These are phyloP conservation scores for Xylaria scruposa DNA, from an alignment of 495 filamentous ascomycete genomes.

Conservation along the genomic window DNA sequence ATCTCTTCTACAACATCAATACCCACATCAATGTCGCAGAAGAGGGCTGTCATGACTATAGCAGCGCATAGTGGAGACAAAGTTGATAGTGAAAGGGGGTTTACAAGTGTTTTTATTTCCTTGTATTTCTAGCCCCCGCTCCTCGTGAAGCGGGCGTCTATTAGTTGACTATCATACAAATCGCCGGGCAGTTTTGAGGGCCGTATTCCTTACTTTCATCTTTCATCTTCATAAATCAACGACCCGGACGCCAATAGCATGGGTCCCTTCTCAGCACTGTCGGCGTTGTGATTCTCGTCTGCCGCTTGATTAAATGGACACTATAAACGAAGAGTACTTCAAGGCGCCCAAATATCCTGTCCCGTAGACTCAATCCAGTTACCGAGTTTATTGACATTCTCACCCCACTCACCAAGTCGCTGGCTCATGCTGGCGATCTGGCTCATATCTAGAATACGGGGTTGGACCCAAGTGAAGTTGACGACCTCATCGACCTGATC, in stretches of 20 bases:
- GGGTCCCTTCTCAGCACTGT: neutral
- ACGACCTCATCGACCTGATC: constrained; percentile 96
- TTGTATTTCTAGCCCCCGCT: constrained; percentile 23
- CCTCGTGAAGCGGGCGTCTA: constrained; percentile 9
- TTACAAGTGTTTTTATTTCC: constrained; percentile 15
- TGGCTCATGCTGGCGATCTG: constrained; percentile 95
- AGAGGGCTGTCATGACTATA: neutral
- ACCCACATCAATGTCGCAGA: neutral
- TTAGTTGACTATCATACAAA: constrained; percentile 31
- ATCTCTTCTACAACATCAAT: no score
- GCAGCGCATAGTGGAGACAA: neutral
- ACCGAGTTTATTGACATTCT: constrained; percentile 89
- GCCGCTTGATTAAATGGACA: neutral
- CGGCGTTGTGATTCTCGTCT: neutral
- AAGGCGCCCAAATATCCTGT: constrained; percentile 90
- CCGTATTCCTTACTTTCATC: constrained; percentile 3
- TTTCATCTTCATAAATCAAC: neutral
- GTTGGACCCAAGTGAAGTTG: constrained; percentile 98
- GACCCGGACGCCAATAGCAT: neutral
- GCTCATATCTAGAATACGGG: constrained; percentile 92
- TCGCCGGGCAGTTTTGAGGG: neutral
- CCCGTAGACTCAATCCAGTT: constrained; percentile 93
- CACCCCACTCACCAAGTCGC: constrained; percentile 90
- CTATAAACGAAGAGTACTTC: constrained; percentile 25
- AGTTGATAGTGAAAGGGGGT: neutral